These are phyloP conservation scores for Puccinia coronata DNA, from an alignment of 1,284 basidiomycete genomes.

Conservation along the genomic window DNA sequence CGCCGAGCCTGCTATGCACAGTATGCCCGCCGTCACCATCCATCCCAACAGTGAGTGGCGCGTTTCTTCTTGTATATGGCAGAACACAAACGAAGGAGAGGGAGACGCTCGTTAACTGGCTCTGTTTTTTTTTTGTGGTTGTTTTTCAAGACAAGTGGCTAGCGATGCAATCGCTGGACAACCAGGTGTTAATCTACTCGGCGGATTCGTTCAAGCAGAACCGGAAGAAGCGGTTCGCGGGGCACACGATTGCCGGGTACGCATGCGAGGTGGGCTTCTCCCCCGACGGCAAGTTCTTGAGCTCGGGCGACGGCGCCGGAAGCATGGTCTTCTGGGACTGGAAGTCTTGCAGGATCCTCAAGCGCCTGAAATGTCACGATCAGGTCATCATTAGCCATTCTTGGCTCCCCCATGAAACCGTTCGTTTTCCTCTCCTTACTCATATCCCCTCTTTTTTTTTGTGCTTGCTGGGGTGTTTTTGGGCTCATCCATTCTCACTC, in stretches of 20 bases:
- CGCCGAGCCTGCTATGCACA: conserved; percentile 98
- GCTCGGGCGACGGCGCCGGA: conserved; percentile 89
- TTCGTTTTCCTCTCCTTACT: conserved; percentile 63
- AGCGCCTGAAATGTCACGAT: conserved; percentile 79
- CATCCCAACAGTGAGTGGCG: conserved; percentile 83
- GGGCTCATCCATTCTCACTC: neutral
- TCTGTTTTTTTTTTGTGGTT: conserved; percentile 33
- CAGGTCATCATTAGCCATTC: conserved; percentile 96
- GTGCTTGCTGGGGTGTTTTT: conserved; percentile 27
- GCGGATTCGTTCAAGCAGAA: conserved; percentile 94
- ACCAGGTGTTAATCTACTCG: conserved; percentile 94
- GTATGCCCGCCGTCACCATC: conserved; percentile 93
- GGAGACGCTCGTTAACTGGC: conserved; percentile 7
- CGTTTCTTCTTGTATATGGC: conserved; percentile 7
- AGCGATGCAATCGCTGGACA: conserved; percentile 94
- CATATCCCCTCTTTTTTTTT: conserved; percentile 51
- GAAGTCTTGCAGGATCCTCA: conserved; percentile 92
- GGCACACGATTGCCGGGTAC: conserved; percentile 93
- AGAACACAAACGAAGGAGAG: neutral
- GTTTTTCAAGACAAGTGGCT: conserved; percentile 97
- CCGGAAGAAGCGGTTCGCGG: conserved; percentile 95
- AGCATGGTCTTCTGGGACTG: conserved; percentile 99
- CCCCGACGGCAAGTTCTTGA: conserved; percentile 95
- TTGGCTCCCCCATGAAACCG: conserved; percentile 96
- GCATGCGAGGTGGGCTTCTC: conserved; percentile 96